phyloP scores from a whole-genome alignment of 495 filamentous ascomycete genomes.

The Platismatia glauca region DNA sequence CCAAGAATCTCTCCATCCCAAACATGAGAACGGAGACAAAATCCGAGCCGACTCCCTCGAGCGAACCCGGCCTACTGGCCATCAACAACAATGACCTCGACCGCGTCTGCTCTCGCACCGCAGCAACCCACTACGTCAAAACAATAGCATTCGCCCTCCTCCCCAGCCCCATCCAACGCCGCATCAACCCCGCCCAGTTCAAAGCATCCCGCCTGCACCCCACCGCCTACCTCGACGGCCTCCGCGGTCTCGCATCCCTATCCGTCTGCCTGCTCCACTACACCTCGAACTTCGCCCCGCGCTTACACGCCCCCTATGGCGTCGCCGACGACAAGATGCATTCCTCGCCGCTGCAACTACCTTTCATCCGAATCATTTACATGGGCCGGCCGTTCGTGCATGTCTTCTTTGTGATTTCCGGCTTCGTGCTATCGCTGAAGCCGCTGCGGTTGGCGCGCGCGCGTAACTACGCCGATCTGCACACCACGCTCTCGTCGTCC shows the following conservation, averaged over 20 bases:
- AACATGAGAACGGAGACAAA: too few relatives aligned
- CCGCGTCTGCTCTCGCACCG: not conserved
- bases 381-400: not conserved
- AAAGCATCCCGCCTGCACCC: not conserved
- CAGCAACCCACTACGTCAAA: not conserved
- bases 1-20: too few relatives aligned
- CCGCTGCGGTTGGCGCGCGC: not conserved
- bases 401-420: not conserved
- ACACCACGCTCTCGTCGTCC: not conserved
- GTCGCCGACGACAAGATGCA: not conserved
- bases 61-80: not conserved
- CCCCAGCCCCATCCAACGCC: not conserved
- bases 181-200: not conserved
- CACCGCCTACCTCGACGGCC: conserved; percentile 7
- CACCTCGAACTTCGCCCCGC: not conserved
- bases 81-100: not conserved
- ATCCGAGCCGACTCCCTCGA: not conserved
- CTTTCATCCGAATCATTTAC: not conserved
- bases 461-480: not conserved
- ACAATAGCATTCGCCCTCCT: not conserved
- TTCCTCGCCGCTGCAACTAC: not conserved
- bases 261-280: not conserved
- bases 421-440: not conserved
- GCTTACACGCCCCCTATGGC: not conserved
- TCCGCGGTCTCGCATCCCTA: conserved; percentile 6